Percentiles rank a stretch among this genome's conserved stretches.
Evolutionary conservation across 441 rosid genomes (phyloP).

Genomic region (Jatropha multifida): DNA sequence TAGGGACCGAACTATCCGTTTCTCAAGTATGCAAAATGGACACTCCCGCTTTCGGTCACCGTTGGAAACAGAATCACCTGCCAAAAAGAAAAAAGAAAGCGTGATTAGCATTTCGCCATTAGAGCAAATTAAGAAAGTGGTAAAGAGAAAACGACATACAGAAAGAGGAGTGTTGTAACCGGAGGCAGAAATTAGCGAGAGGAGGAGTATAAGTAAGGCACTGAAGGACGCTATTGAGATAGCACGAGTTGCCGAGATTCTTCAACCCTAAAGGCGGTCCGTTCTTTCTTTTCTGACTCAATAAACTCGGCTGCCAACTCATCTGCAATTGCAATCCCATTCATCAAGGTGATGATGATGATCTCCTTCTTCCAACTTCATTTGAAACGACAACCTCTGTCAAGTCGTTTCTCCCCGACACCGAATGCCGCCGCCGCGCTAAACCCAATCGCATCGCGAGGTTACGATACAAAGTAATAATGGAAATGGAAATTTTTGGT

Average conservation of each 20-base stretch:
- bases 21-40: constrained; percentile 87
- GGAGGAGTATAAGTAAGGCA: constrained; percentile 99
- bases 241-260: constrained; percentile 96
- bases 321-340: constrained; percentile 64
- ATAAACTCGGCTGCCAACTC: constrained; percentile 94
- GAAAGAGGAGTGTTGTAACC: constrained; percentile 70
- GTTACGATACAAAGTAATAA: background rate
- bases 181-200: constrained; percentile 93
- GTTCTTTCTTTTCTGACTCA: constrained; percentile 65
- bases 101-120: background rate
- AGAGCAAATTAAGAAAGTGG: background rate
- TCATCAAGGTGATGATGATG: constrained; percentile 21
- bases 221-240: constrained; percentile 97
- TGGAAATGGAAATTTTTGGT: background rate
- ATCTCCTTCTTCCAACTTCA: constrained; percentile 13
- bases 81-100: background rate
- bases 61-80: constrained; percentile 63
- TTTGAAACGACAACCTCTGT: constrained; percentile 4
- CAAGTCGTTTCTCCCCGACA: background rate
- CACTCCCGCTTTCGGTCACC: constrained; percentile 70
- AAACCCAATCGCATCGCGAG: constrained; percentile 20
- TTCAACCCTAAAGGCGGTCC: constrained; percentile 86
- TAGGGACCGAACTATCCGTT: constrained; percentile 71
- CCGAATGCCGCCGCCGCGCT: background rate
- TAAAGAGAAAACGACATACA: constrained; percentile 37